Evolutionary conservation across 2,329 filamentous ascomycete species (phyloP), one percentile per base, ranked within the genome.

Genomic region (Microdochium nivale): DNA sequence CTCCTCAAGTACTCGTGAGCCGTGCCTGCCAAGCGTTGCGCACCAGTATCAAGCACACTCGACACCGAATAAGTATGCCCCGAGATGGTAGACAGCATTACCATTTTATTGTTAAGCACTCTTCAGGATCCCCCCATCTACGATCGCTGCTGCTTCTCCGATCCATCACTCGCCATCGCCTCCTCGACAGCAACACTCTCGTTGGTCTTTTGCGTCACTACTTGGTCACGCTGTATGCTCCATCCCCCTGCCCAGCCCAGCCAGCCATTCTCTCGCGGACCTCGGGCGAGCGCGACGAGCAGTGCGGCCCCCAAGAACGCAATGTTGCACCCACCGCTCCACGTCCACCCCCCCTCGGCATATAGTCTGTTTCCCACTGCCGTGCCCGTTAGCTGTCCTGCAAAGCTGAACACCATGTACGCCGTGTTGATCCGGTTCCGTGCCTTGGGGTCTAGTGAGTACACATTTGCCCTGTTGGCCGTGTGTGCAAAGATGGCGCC

Each of bases 361-460:
- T 80, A 84, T 13, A 84, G 64, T 46, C 73, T 68, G 55, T 78
- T 81, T 0, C 78, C 78, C 0, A 68, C 69, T 8, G 66, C 64
- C 0, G 72, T 74, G 0, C 81, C 81, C 24, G 76, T 75, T 27
- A 86, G 62, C 70, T 94, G 88, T 0, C 88, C 88, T 25, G 78
- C 81, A 60, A 92, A 92, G 0, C 80, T 82, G 8, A 78, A 76
- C 0, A 90, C 76, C 88, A 92, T 94, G 61, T 90, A 94, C 1
- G 84, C 86, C 0, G 88, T 90, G 62, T 94, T 94, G 24, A 92
- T 78, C 3, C 88, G 70, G 66, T 90, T 94, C 3, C 86, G 70
- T 0, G 84, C 83, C 54, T 81, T 83, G 0, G 87, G 83, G 50
- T 86, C 84, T 23, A 92, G 81, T 1, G 72, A 69, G 59, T 88